Evolutionary conservation across 2,329 filamentous ascomycete species (phyloP), one percentile per base, ranked within the genome.

Genomic region (Penicillium psychrosexuale): DNA sequence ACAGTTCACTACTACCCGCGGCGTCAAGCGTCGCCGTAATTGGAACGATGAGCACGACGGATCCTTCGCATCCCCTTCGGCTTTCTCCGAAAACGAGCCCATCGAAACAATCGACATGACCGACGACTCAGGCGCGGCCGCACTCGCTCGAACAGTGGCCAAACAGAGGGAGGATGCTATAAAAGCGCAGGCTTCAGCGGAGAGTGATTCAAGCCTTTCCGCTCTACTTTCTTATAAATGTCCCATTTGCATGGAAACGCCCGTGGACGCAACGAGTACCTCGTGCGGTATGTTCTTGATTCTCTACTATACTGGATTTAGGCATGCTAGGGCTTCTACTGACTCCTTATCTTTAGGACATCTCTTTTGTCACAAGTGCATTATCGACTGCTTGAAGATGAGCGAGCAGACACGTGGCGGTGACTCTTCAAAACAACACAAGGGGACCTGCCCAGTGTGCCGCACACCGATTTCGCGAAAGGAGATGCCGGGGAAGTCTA

Each of bases 201-300:
- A 33, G 8, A 28, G n/a, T 3, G 22, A 28, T 6, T 13, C 38
- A 28, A 42, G 31, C 1, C 37, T 44, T 11, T 74, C 74, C 34
- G 62, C 73, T 34, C 74, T 80, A 60, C 80, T 72, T 22, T 78
- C 70, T 5, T 79, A 80, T 65, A 82, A 75, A 57, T 87, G 84
- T 66, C 83, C 85, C 42, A 82, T 87, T 22, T 87, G 84, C 69
- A 82, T 87, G 80, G 84, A 86, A 60, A 78, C 74, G 4, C 82
- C 80, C 2, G 83, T 79, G 8, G 78, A 86, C 65, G 77, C 84
- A 9, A 85, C 84, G 2, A 81, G 78, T 3, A 86, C 84, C 3
- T 70, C 77, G 22, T 87, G 84, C 64, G 84, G 83, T 84, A 75
- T 52, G 79, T 73, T 22, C 28, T 36, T 31, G 17, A 36, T 51